Conservation (phyloP, 345 rosid species). For the Arabis alpina region DNA sequence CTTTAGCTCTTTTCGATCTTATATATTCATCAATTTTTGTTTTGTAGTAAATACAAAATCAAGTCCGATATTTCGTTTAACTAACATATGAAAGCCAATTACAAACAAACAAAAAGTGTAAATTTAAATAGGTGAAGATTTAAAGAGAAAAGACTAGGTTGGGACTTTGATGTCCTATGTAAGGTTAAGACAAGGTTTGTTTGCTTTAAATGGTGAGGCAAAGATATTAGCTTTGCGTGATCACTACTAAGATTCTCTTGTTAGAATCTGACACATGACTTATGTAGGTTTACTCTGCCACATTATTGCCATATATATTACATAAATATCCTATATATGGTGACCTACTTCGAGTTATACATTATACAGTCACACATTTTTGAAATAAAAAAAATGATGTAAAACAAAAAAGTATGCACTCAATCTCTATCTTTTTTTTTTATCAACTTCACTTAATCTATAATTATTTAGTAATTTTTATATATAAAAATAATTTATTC, state of each 20-base stretch:
- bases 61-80: background rate
- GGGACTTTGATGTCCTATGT: slow-evolving; percentile 39
- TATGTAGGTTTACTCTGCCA: slow-evolving; percentile 25
- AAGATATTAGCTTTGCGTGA: slow-evolving; percentile 42
- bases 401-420: background rate
- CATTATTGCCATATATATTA: slow-evolving; percentile 27
- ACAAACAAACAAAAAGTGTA: background rate
- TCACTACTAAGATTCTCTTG: slow-evolving; percentile 43
- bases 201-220: slow-evolving; percentile 44
- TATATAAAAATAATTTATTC: background rate
- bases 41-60: background rate
- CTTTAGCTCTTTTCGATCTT: slow-evolving; percentile 6
- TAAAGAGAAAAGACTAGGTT: slow-evolving; percentile 30
- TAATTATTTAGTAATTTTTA: background rate
- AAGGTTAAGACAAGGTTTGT: slow-evolving; percentile 36
- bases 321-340: slow-evolving; percentile 26
- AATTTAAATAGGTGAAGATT: slow-evolving; percentile 25
- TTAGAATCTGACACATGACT: slow-evolving; percentile 41
- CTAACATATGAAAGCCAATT: slow-evolving; percentile 17
- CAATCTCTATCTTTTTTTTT: background rate
- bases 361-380: slow-evolving; percentile 9
- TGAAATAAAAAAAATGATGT: background rate
- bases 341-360: slow-evolving; percentile 14
- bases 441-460: background rate
- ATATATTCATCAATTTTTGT: background rate